phyloP scores from a whole-genome alignment of 805 yeast species.

The Nakazawaea ishiwadae region DNA sequence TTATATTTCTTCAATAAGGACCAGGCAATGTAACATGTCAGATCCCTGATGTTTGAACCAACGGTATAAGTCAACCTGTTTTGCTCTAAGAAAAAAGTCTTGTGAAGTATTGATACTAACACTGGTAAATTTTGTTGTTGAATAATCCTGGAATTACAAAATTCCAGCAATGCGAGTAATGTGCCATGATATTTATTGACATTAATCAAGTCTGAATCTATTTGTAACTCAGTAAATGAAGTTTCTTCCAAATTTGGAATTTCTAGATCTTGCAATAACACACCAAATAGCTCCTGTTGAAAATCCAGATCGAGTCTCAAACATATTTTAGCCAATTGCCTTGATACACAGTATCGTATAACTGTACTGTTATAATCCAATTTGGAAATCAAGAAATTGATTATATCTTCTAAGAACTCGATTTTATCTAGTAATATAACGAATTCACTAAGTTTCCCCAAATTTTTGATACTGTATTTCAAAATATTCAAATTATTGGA shows the following conservation, averaged over 20 bases:
- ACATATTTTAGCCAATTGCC: conserved; percentile 51
- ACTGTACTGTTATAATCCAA: conserved; percentile 46
- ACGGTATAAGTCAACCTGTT: conserved; percentile 41
- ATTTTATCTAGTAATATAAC: conserved; percentile 23
- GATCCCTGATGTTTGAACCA: conserved; percentile 75
- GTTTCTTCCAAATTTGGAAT: conserved; percentile 15
- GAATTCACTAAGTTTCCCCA: conserved; percentile 35
- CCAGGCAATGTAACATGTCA: conserved; percentile 87
- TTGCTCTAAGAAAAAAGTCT: conserved; percentile 55
- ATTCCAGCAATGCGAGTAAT: conserved; percentile 53
- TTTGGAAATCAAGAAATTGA: conserved; percentile 41
- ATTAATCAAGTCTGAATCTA: conserved; percentile 29
- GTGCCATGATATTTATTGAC: conserved; percentile 52
- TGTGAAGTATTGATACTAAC: conserved; percentile 34
- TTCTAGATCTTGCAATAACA: conserved; percentile 29
- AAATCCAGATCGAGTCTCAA: conserved; percentile 26
- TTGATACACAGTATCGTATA: conserved; percentile 63
- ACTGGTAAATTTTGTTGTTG: conserved; percentile 19
- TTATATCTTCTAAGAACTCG: conserved; percentile 39
- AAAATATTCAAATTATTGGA: conserved; percentile 13
- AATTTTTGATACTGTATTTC: conserved; percentile 24
- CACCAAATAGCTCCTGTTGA: conserved; percentile 36
- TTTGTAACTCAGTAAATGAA: conserved; percentile 7
- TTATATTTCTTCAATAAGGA: conserved; percentile 46
- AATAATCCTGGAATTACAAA: conserved; percentile 20